Evolutionary conservation across 768 basidiomycete genomes (phyloP).

Genomic region (Amanita exitialis): DNA sequence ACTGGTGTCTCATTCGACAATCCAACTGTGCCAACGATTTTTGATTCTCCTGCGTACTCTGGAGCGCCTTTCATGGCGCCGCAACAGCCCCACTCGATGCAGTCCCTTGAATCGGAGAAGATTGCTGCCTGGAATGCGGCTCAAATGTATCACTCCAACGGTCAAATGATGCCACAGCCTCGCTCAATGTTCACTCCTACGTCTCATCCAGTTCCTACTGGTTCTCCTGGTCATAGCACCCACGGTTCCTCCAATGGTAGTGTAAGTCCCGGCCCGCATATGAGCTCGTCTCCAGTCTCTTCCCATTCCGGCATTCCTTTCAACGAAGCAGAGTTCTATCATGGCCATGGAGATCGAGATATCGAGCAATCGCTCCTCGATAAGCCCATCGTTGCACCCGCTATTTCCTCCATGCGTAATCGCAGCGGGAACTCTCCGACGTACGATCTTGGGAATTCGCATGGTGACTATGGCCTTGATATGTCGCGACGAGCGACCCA

Average conservation of each 20-base stretch:
- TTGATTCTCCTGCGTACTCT: slow-evolving; percentile 7
- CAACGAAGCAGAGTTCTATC: slow-evolving; percentile 6
- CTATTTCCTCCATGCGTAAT: slow-evolving; percentile 5
- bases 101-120: slow-evolving; percentile 10
- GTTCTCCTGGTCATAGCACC: slow-evolving; percentile 7
- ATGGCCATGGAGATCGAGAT: background rate
- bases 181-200: slow-evolving; percentile 16
- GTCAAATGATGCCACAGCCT: slow-evolving; percentile 12
- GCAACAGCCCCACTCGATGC: background rate
- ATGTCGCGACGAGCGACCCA: background rate
- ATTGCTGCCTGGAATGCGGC: slow-evolving; percentile 14
- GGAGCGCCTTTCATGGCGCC: slow-evolving; percentile 5
- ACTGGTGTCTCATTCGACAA: slow-evolving; percentile 6
- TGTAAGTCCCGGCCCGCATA: slow-evolving; percentile 8
- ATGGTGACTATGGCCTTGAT: background rate
- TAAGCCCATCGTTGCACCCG: background rate
- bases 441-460: background rate
- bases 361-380: background rate
- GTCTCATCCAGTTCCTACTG: slow-evolving; percentile 11
- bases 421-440: background rate
- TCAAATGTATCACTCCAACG: slow-evolving; percentile 7
- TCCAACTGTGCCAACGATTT: slow-evolving; percentile 7
- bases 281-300: slow-evolving; percentile 5
- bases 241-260: slow-evolving; percentile 5
- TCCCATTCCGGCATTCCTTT: slow-evolving; percentile 2